These are phyloP conservation scores for Penicillium cinerascens DNA, from an alignment of 495 filamentous ascomycete genomes.

Conservation along the genomic window DNA sequence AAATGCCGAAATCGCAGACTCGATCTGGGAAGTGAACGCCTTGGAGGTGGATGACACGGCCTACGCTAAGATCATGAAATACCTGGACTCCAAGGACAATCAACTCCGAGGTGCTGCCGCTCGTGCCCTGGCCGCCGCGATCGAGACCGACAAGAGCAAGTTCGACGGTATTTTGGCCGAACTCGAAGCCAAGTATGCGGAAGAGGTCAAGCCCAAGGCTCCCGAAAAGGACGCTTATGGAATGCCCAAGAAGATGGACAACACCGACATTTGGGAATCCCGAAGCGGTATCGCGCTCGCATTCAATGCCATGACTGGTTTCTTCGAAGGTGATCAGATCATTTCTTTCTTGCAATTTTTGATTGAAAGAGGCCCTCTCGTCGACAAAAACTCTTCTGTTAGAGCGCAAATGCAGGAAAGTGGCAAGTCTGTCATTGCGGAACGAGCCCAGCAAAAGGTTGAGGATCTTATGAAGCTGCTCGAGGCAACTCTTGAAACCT, in stretches of 20 bases:
- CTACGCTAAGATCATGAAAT: conserved; percentile 64
- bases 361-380: conserved; percentile 77
- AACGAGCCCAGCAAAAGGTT: conserved; percentile 72
- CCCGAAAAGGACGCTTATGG: conserved; percentile 87
- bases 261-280: conserved; percentile 83
- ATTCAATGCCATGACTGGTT: conserved; percentile 71
- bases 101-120: conserved; percentile 83
- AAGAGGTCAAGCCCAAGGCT: conserved; percentile 73
- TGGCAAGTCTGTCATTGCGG: conserved; percentile 73
- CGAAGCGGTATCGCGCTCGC: conserved; percentile 84
- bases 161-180: conserved; percentile 57
- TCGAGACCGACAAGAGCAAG: conserved; percentile 52
- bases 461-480: conserved; percentile 91
- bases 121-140: conserved; percentile 70
- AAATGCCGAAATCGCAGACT: conserved; percentile 74
- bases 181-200: conserved; percentile 65
- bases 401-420: conserved; percentile 91
- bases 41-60: conserved; percentile 67
- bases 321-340: conserved; percentile 64
- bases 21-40: conserved; percentile 93
- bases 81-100: conserved; percentile 70
- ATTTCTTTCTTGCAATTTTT: conserved; percentile 78
- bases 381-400: conserved; percentile 72
- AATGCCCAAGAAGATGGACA: conserved; percentile 82
- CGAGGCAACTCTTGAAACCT: conserved; percentile 75